Evolutionary conservation across 352 stramenopile species (phyloP).

Genomic region (Pythium monospermum): DNA sequence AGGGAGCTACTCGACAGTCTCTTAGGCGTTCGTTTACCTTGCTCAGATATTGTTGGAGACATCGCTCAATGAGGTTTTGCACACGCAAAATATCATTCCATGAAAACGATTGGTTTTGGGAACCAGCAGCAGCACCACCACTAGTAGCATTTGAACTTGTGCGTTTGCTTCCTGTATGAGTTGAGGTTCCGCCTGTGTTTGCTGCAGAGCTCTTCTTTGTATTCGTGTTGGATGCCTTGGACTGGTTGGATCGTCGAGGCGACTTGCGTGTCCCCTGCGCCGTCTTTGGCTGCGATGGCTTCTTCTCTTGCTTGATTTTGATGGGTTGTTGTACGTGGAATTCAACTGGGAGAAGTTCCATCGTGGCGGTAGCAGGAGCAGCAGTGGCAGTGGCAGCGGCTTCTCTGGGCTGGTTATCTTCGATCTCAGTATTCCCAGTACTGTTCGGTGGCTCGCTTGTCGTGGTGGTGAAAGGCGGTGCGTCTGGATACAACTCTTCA

Average conservation of each 20-base stretch:
- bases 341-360: too few relatives aligned
- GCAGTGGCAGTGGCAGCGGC: too few relatives aligned
- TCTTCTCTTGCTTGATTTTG: background rate
- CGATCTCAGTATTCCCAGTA: background rate
- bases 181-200: conserved; percentile 6
- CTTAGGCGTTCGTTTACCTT: too few relatives aligned
- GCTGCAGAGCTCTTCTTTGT: conserved; percentile 24
- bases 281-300: background rate
- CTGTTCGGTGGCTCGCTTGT: conserved; percentile 5
- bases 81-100: conserved; percentile 89
- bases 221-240: background rate
- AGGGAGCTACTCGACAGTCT: too few relatives aligned
- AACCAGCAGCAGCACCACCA: conserved; percentile 14
- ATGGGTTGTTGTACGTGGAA: background rate
- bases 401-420: conserved; percentile 2
- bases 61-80: conserved; percentile 88
- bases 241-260: background rate
- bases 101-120: conserved; percentile 41
- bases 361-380: too few relatives aligned
- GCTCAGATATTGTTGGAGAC: conserved; percentile 87
- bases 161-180: background rate
- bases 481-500: conserved; percentile 14
- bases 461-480: too few relatives aligned
- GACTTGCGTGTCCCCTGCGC: conserved; percentile 10
- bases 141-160: too few relatives aligned